A percentile compares a stretch with the other conserved stretches of the same genome.
Evolutionary conservation across 106 monocot genomes (phyloP).

Genomic region (Narthecium ossifragum): DNA sequence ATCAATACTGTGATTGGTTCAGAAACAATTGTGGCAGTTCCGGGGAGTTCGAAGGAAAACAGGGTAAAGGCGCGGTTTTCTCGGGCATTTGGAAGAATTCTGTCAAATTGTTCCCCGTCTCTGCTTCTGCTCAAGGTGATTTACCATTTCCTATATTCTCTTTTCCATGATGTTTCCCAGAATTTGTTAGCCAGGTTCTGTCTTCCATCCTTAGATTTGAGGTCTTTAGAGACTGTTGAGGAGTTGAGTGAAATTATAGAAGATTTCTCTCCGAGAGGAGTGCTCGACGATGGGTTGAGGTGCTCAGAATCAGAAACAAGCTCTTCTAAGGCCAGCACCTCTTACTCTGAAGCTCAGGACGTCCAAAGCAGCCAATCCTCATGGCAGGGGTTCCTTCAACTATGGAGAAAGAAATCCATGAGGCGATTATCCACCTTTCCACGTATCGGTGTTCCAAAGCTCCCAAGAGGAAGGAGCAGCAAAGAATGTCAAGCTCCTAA

Average conservation of each 20-base stretch:
- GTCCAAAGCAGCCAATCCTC: constrained; percentile 2
- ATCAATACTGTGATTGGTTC: too few species aligned
- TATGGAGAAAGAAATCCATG: constrained; percentile 50
- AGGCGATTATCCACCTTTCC: constrained; percentile 55
- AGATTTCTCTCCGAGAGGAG: constrained; percentile 13
- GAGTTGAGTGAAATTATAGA: constrained; percentile 12
- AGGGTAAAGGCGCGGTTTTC: too few species aligned
- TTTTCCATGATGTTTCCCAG: background rate
- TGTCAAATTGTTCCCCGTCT: too few species aligned
- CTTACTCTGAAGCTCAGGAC: constrained; percentile 3
- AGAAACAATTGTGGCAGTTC: too few species aligned
- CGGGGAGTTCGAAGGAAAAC: too few species aligned
- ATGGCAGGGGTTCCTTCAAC: constrained; percentile 34
- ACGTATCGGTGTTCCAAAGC: constrained; percentile 24
- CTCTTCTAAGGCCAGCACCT: constrained; percentile 31
- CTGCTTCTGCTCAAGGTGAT: background rate
- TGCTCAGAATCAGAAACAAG: constrained; percentile 25
- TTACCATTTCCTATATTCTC: background rate
- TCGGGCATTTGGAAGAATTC: too few species aligned
- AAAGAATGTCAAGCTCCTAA: background rate
- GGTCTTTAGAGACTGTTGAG: constrained; percentile 22
- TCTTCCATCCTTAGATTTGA: constrained; percentile 20
- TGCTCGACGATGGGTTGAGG: constrained; percentile 13
- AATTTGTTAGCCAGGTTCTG: background rate
- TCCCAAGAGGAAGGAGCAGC: constrained; percentile 24